Evolutionary conservation across 352 stramenopile species (phyloP).

Genomic region (Pythium angustatum): DNA sequence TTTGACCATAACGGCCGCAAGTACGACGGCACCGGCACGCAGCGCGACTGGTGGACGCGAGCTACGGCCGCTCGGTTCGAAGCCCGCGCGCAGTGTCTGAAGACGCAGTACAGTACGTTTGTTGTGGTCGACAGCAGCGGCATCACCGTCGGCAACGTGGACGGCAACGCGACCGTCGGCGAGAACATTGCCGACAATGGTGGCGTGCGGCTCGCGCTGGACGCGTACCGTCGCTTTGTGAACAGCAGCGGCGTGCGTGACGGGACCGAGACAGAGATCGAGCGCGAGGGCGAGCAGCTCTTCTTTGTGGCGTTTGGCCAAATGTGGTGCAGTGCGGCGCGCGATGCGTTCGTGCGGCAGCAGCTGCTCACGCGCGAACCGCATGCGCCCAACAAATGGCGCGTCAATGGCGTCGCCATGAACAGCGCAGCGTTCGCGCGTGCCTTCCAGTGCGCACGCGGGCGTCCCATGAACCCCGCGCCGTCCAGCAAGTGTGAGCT

Average conservation of each 20-base stretch:
- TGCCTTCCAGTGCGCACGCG: conserved; percentile 46
- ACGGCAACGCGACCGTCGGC: conserved; percentile 62
- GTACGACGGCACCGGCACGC: conserved; percentile 84
- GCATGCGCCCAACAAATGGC: conserved; percentile 48
- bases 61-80: conserved; percentile 74
- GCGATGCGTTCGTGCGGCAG: conserved; percentile 36
- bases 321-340: conserved; percentile 58
- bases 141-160: conserved; percentile 41
- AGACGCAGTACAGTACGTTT: conserved; percentile 54
- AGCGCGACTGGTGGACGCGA: conserved; percentile 90
- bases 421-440: conserved; percentile 58
- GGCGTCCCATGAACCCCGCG: conserved; percentile 17
- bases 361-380: conserved; percentile 43
- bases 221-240: conserved; percentile 49
- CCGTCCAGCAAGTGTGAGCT: conserved; percentile 2
- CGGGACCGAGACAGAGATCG: conserved; percentile 9
- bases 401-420: conserved; percentile 67
- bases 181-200: conserved; percentile 84
- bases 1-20: conserved; percentile 92
- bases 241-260: no score
- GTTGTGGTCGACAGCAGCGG: conserved; percentile 36
- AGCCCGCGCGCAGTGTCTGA: conserved; percentile 50
- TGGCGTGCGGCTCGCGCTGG: conserved; percentile 51
- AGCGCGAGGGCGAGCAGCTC: conserved; percentile 47
- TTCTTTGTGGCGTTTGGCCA: conserved; percentile 73